Conservation (phyloP, 345 rosid species). For the Lepidium sativum region DNA sequence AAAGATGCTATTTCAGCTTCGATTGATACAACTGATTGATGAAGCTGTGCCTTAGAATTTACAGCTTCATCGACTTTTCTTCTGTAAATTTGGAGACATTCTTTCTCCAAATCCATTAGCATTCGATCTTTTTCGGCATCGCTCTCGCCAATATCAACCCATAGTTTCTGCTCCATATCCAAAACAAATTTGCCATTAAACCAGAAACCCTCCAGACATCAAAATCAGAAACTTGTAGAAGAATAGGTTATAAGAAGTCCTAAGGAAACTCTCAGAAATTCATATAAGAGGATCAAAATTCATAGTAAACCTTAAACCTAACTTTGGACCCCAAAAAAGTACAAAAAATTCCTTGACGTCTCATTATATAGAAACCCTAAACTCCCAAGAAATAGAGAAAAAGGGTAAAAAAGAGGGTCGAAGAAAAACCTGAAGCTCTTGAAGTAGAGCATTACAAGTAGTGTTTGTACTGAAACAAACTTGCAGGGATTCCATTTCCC, state of each 20-base stretch:
- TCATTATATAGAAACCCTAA: conserved; percentile 12
- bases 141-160: conserved; percentile 93
- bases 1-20: conserved; percentile 96
- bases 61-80: conserved; percentile 94
- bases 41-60: conserved; percentile 77
- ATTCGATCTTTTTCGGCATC: conserved; percentile 75
- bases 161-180: conserved; percentile 68
- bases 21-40: conserved; percentile 83
- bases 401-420: background rate
- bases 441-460: conserved; percentile 64
- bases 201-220: background rate
- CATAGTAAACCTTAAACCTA: conserved; percentile 1
- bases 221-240: background rate
- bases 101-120: conserved; percentile 84
- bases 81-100: conserved; percentile 81
- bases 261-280: background rate
- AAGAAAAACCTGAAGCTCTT: conserved; percentile 75
- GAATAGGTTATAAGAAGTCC: background rate
- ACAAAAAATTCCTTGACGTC: background rate
- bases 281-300: background rate
- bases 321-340: background rate
- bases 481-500: conserved; percentile 54
- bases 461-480: conserved; percentile 45
- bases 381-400: conserved; percentile 14
- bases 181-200: background rate